Base-by-base conservation (phyloP, 2,329 filamentous ascomycete species). In the Volutella citrinella region DNA sequence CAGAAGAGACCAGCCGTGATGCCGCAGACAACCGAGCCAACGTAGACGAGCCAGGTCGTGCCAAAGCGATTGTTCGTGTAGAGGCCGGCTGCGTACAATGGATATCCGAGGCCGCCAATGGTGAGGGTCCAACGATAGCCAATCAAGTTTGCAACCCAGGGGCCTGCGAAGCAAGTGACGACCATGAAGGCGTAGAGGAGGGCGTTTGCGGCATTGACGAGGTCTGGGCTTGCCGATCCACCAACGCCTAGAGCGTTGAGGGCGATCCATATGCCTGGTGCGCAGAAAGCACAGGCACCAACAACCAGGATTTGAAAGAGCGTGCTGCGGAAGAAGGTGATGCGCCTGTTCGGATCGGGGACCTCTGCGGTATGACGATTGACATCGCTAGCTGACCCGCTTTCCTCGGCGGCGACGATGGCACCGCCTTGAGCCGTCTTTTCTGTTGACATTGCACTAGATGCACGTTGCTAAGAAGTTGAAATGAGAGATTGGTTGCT, bases 1-100 rank as follows among this genome's bases (percentile, higher is more conserved):
- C 81, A 85, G 58, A 84, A 84, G 4, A 84, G 65, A 0, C 80
- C 80, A 0, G 80, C 80, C 0, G 72, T 76, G 14, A 82, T 63
- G 13, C 80, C 80, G 50, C 77, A 83, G 3, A 78, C 62, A 1
- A 75, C 77, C 9, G 75, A 76, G 4, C 78, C 80, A 19, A 84
- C 62, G 7, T 82, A 64, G 11, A 82, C 70, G 22, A 83, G 69
- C 80, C 80, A 84, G 35, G 74, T 70, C 3, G 64, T 75, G 3
- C 75, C 74, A 46, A 67, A 82, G 2, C 78, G 68, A 49, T 84
- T 84, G 57, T 84, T 82, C 32, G 68, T 70, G 55, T 84, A 84
- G 1, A 83, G 63, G 0, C 76, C 79, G 0, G 80, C 81, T 0
- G 78, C 77, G 46, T 76, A 84, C 0, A 78, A 74, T 3, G 78